Percentiles rank a stretch among this genome's conserved stretches.
These are phyloP conservation scores for Vicia sativa DNA, from an alignment of 306 rosid genomes.

Conservation along the genomic window DNA sequence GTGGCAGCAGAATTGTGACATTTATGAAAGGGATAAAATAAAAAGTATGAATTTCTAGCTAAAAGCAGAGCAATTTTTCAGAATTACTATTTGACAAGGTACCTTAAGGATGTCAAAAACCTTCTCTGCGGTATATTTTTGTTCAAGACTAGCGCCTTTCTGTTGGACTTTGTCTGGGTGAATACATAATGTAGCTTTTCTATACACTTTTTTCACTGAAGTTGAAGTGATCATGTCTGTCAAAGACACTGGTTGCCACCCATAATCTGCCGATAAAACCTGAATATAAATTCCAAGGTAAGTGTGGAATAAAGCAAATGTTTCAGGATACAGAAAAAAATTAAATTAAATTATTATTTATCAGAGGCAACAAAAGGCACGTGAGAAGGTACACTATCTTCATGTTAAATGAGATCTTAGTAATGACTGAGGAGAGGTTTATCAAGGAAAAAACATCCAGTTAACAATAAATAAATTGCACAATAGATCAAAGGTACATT, in stretches of 20 bases:
- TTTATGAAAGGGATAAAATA: conserved; percentile 4
- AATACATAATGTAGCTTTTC: conserved; percentile 72
- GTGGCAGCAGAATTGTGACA: not conserved
- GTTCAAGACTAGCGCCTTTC: conserved; percentile 76
- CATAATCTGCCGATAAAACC: conserved; percentile 86
- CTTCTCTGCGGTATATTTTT: conserved; percentile 87
- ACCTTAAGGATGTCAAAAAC: conserved; percentile 93
- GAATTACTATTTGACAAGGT: conserved; percentile 25
- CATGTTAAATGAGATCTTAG: conserved; percentile 25
- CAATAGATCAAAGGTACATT: conserved; percentile 7
- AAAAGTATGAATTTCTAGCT: conserved; percentile 13
- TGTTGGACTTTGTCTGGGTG: conserved; percentile 98
- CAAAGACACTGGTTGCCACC: conserved; percentile 79
- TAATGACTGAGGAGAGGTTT: conserved; percentile 13
- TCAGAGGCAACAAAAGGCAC: not conserved
- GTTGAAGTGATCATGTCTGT: conserved; percentile 79
- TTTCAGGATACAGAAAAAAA: not conserved
- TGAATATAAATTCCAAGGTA: conserved; percentile 46
- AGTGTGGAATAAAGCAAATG: conserved; percentile 17
- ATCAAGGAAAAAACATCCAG: conserved; percentile 12
- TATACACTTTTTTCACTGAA: conserved; percentile 75
- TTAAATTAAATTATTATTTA: not conserved
- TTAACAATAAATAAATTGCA: conserved; percentile 21
- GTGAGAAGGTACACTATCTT: not conserved
- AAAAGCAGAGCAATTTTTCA: conserved; percentile 23